Evolutionary conservation across 2,329 filamentous ascomycete species (phyloP).

Genomic region (Mycosphaerelloides madeirae): DNA sequence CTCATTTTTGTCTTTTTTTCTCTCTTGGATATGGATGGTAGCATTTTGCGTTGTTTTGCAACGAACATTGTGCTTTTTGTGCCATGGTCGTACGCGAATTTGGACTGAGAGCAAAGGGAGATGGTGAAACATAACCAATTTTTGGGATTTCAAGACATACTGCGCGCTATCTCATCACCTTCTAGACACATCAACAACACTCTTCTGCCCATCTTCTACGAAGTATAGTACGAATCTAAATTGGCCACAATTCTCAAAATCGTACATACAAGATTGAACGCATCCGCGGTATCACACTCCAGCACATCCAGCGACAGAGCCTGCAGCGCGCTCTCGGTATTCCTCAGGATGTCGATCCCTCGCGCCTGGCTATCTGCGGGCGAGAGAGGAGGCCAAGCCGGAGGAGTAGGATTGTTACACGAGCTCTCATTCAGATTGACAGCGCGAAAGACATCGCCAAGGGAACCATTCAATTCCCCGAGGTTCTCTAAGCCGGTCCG

Average conservation of each 20-base stretch:
- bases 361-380: slow-evolving; percentile 9
- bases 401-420: slow-evolving; percentile 9
- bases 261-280: slow-evolving; percentile 10
- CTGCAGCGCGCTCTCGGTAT: slow-evolving; percentile 9
- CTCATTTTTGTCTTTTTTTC: too few species aligned
- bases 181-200: too few species aligned
- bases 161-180: too few species aligned
- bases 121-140: too few species aligned
- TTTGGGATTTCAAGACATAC: too few species aligned
- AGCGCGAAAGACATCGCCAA: slow-evolving; percentile 11
- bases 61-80: too few species aligned
- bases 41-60: too few species aligned
- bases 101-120: too few species aligned
- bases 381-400: slow-evolving; percentile 9
- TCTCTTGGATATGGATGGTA: too few species aligned
- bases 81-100: too few species aligned
- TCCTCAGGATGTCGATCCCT: slow-evolving; percentile 11
- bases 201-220: too few species aligned
- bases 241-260: slow-evolving; percentile 10
- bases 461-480: slow-evolving; percentile 11
- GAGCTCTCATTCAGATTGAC: slow-evolving; percentile 5
- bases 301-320: slow-evolving; percentile 8
- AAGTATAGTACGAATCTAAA: neutral
- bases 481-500: slow-evolving; percentile 10
- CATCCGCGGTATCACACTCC: slow-evolving; percentile 5